Percentiles rank a stretch among this genome's conserved stretches.
Conservation (phyloP, 116 monocot species). For the Papilionanthe hybrid region DNA sequence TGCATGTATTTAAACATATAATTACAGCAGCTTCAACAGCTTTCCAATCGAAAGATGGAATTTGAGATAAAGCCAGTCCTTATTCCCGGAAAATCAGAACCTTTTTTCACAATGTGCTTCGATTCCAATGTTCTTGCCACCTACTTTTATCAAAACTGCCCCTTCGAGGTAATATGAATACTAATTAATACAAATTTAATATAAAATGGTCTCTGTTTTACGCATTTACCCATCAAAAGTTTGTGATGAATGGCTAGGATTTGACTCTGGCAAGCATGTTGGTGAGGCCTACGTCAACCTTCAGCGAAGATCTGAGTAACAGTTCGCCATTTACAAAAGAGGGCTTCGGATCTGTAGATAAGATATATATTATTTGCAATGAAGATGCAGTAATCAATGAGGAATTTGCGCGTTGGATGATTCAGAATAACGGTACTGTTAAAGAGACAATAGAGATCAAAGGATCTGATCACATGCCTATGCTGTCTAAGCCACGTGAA, state of each 20-base stretch:
- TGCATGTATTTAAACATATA: no score
- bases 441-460: conserved; percentile 41
- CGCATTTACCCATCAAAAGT: no score
- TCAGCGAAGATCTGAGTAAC: conserved; percentile 6
- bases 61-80: no score
- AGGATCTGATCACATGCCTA: conserved; percentile 39
- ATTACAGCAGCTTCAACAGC: no score
- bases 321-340: conserved; percentile 8
- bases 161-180: background rate
- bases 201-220: no score
- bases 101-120: no score
- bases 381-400: conserved; percentile 16
- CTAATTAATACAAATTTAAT: no score
- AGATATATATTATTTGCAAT: conserved; percentile 21
- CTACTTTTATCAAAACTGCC: background rate
- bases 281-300: conserved; percentile 8
- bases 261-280: conserved; percentile 9
- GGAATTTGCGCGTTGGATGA: conserved; percentile 42
- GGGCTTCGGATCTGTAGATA: conserved; percentile 27
- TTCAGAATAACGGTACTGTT: conserved; percentile 18
- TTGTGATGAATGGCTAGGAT: background rate
- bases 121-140: background rate
- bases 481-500: conserved; percentile 43
- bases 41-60: no score
- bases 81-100: no score